A percentile compares a stretch with the other conserved stretches of the same genome.
phyloP scores from a whole-genome alignment of 441 rosid species.

The Syzygium syzygioides region DNA sequence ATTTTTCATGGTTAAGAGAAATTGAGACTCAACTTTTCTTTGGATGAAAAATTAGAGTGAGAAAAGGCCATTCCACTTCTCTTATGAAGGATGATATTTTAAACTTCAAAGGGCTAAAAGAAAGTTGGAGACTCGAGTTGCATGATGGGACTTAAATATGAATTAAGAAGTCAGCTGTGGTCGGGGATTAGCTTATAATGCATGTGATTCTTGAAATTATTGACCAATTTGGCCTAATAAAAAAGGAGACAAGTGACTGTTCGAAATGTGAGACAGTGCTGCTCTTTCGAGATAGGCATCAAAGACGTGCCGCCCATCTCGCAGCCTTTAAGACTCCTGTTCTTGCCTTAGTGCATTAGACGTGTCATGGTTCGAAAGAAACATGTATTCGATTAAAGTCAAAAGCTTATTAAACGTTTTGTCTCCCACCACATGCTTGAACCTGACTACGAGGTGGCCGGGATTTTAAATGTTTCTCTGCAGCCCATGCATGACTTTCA shows the following conservation, averaged over 20 bases:
- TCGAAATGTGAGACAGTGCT: background rate
- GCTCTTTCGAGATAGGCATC: background rate
- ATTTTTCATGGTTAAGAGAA: background rate
- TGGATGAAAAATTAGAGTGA: background rate
- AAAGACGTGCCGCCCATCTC: conserved; percentile 40
- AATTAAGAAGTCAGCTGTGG: conserved; percentile 11
- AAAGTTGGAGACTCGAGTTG: background rate
- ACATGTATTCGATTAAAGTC: background rate
- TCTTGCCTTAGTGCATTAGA: background rate
- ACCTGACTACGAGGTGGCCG: background rate
- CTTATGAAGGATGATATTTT: background rate
- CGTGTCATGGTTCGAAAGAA: background rate
- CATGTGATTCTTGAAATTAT: background rate
- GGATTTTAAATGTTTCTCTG: background rate
- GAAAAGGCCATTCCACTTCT: background rate
- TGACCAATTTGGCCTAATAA: background rate
- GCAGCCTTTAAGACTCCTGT: background rate
- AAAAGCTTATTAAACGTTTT: background rate
- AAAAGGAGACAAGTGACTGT: background rate
- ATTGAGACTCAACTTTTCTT: background rate
- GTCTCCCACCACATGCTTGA: background rate
- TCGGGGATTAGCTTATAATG: conserved; percentile 23
- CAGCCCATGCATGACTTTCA: background rate
- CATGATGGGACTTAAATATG: background rate
- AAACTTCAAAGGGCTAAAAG: background rate